These are phyloP conservation scores for Periglandula ipomoeae DNA, from an alignment of 2,329 filamentous ascomycete genomes.

Conservation along the genomic window DNA sequence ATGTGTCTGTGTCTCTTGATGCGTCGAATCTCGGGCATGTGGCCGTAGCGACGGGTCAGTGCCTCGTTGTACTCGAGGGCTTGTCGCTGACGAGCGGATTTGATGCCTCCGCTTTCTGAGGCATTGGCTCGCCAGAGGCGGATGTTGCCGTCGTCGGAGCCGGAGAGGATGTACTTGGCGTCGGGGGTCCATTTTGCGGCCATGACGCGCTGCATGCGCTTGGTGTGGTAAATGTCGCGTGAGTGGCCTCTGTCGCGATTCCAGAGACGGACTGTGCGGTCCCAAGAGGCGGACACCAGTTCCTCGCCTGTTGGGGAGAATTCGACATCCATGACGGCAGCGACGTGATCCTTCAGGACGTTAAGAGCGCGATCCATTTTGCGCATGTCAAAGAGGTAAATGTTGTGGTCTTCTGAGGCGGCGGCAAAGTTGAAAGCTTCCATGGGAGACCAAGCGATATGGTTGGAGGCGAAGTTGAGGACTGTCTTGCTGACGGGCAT, in stretches of 20 bases:
- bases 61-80: constrained; percentile 88
- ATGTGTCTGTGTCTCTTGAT: constrained; percentile 88
- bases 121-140: constrained; percentile 84
- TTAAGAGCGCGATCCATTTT: constrained; percentile 83
- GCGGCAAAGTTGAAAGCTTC: constrained; percentile 92
- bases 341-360: constrained; percentile 80
- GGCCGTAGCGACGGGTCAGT: constrained; percentile 71
- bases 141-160: constrained; percentile 85
- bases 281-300: constrained; percentile 77
- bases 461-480: constrained; percentile 74
- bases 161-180: constrained; percentile 79
- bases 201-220: constrained; percentile 94
- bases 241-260: constrained; percentile 71
- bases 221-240: constrained; percentile 92
- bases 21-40: constrained; percentile 92
- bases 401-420: constrained; percentile 90
- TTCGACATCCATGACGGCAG: constrained; percentile 91
- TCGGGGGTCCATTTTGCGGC: constrained; percentile 79
- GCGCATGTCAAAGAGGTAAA: constrained; percentile 83
- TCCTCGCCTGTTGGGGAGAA: constrained; percentile 93
- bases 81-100: constrained; percentile 74
- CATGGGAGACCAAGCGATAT: constrained; percentile 90
- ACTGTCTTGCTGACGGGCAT: constrained; percentile 74
- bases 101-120: constrained; percentile 73
- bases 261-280: constrained; percentile 83